phyloP scores from a whole-genome alignment of 805 yeast genomes.

The Teunomyces tritomae region DNA sequence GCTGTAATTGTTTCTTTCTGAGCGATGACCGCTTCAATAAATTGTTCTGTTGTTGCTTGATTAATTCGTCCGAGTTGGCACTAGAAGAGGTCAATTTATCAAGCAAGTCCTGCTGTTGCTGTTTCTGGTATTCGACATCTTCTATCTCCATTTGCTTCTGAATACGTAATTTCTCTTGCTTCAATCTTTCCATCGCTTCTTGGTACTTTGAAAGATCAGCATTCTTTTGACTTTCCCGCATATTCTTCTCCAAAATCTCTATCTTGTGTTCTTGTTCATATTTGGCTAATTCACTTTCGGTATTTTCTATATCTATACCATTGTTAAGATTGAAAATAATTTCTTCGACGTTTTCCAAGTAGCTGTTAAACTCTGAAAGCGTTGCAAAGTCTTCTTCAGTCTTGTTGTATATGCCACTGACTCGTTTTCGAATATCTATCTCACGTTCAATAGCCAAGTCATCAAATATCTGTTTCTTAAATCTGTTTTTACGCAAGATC shows the following conservation, averaged over 20 bases:
- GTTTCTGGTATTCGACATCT: slow-evolving; percentile 38
- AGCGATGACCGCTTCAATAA: slow-evolving; percentile 61
- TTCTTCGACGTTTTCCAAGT: slow-evolving; percentile 81
- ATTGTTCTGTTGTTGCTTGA: slow-evolving; percentile 35
- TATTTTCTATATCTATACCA: slow-evolving; percentile 63
- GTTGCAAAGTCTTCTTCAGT: slow-evolving; percentile 67
- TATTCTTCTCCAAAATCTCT: slow-evolving; percentile 72
- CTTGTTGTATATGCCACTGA: slow-evolving; percentile 75
- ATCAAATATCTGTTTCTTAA: slow-evolving; percentile 90
- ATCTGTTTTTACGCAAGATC: slow-evolving; percentile 80
- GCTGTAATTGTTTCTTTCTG: slow-evolving; percentile 58
- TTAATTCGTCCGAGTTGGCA: slow-evolving; percentile 35
- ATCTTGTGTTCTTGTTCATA: slow-evolving; percentile 74
- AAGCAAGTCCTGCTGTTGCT: slow-evolving; percentile 41
- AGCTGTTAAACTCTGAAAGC: slow-evolving; percentile 64
- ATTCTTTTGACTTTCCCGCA: slow-evolving; percentile 55
- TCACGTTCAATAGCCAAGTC: slow-evolving; percentile 88
- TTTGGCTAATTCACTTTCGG: slow-evolving; percentile 62
- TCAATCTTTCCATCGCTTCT: slow-evolving; percentile 47
- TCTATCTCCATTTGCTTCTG: slow-evolving; percentile 57
- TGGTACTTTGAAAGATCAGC: slow-evolving; percentile 72
- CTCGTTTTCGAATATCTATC: slow-evolving; percentile 82
- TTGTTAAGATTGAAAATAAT: slow-evolving; percentile 74
- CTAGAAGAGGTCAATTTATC: slow-evolving; percentile 34
- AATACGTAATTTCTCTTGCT: slow-evolving; percentile 65